Evolutionary conservation across 768 basidiomycete genomes (phyloP), one percentile per base, ranked within the genome.

Genomic region (Chlorophyllum brunneum): DNA sequence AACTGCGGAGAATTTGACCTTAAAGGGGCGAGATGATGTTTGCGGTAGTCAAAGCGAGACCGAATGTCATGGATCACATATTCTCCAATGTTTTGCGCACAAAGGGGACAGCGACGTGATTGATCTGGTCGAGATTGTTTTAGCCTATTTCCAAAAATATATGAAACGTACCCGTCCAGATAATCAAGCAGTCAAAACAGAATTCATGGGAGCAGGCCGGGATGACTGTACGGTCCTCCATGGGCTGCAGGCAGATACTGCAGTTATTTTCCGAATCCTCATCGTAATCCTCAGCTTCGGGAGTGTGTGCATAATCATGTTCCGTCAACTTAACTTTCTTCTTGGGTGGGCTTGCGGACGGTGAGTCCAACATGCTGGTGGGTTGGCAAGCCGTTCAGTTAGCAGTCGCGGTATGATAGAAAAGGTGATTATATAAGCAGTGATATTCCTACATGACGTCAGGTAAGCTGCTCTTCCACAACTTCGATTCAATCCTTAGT

Each of bases 141-240:
- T 16, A 41, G n/a, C 16, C 7, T 16, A 33, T 39, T 18, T 45
- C 27, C 24, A 4, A 22, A n/a, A 24, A 20, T 29, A 30, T 30
- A 36, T 38, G 16, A 18, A n/a, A 70, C 78, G 58, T 54, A 89
- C 89, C 85, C 48, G 88, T 80, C 94, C 93, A 95, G 1, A 93
- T 69, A 41, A 87, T 71, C 20, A 97, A 75, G 65, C 94, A 98
- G 51, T 91, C 88, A 58, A 95, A 95, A 61, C 94, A 98, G 62
- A 95, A 95, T 62, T 90, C 88, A 72, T 98, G 94, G 1, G 90
- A 88, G 66, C 94, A 97, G 6, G 74, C 77, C 1, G 92, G 90
- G 22, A 95, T 73, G 33, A 95, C 77, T 0, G 93, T 88, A 39
- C 88, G 74, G 69, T 97, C 92, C 11, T 76, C 71, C 46, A 94